Conservation (phyloP, 1,284 basidiomycete genomes). For the Cryptococcus sp. region DNA sequence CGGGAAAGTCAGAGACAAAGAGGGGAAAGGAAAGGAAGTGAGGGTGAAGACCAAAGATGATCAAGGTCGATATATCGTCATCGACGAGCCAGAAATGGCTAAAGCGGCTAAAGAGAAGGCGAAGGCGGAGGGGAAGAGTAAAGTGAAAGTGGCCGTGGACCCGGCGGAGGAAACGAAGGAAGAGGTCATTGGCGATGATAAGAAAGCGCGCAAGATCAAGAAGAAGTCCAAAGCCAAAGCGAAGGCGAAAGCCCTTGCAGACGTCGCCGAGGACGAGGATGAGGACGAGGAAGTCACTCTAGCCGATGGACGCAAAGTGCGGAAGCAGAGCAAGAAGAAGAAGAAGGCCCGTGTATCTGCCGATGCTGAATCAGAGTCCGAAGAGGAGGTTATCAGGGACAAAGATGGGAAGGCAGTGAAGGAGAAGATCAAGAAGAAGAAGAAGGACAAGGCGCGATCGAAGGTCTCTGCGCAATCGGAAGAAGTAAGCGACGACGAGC, state of each 20-base stretch:
- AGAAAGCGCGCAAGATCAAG: slow-evolving; percentile 22
- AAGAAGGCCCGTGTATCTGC: not conserved
- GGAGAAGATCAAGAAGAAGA: slow-evolving; percentile 4
- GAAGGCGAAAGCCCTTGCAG: slow-evolving; percentile 2
- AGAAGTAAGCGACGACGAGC: not conserved
- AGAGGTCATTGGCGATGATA: slow-evolving; percentile 5
- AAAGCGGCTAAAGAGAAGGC: slow-evolving; percentile 4
- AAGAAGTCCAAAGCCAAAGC: slow-evolving; percentile 13
- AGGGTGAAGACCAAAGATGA: slow-evolving; percentile 5
- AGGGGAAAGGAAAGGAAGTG: not conserved
- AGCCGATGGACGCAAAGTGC: not conserved
- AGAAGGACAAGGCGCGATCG: not conserved
- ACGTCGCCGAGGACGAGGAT: slow-evolving; percentile 2
- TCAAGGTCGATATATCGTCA: too few relatives aligned
- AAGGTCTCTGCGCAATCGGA: not conserved
- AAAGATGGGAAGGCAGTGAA: slow-evolving; percentile 3
- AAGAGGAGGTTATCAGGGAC: not conserved
- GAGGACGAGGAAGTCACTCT: not conserved
- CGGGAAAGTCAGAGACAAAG: not conserved
- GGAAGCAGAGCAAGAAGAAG: slow-evolving; percentile 3
- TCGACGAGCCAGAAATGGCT: slow-evolving; percentile 4
- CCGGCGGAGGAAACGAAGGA: not conserved
- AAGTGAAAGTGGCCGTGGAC: slow-evolving; percentile 1
- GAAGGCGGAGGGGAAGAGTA: slow-evolving; percentile 6
- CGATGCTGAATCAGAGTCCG: not conserved